Evolutionary conservation across 2,329 filamentous ascomycete genomes (phyloP).

Genomic region (Fusarium decemcellulare): DNA sequence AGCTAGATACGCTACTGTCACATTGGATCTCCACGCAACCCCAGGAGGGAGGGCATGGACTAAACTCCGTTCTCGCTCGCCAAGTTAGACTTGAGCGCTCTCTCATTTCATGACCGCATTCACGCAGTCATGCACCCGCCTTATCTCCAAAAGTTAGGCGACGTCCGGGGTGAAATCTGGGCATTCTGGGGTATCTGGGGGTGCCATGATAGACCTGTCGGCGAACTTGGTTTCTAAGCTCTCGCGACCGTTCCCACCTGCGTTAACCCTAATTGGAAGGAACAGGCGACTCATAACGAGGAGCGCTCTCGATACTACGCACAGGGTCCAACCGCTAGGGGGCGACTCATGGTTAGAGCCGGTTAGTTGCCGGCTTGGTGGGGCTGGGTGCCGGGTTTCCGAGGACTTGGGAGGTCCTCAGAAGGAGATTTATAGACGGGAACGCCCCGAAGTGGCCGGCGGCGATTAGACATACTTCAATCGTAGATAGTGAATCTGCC

Average conservation of each 20-base stretch:
- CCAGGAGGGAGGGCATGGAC: background rate
- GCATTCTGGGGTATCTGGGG: constrained; percentile 26
- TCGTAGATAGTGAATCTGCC: too few species aligned
- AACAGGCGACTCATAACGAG: background rate
- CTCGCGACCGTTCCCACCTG: background rate
- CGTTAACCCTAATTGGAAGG: background rate
- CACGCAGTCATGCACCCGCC: constrained; percentile 17
- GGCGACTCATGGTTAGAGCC: too few species aligned
- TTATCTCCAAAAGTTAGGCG: constrained; percentile 20
- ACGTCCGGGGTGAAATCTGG: constrained; percentile 20
- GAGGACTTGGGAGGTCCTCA: too few species aligned
- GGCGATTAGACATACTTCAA: too few species aligned
- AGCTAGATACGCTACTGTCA: background rate
- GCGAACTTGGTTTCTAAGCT: background rate
- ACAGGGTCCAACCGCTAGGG: too few species aligned
- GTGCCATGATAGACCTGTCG: background rate
- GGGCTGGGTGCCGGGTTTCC: too few species aligned
- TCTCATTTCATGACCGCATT: constrained; percentile 8
- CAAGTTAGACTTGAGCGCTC: constrained; percentile 4
- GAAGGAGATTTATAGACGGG: too few species aligned
- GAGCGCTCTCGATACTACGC: too few species aligned
- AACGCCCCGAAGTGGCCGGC: too few species aligned
- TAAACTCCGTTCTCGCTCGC: constrained; percentile 1
- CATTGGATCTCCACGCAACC: background rate
- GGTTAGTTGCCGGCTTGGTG: too few species aligned